Percentiles rank a stretch among this genome's conserved stretches.
phyloP scores from a whole-genome alignment of 352 stramenopile genomes.

The Phytophthora foliorum region DNA sequence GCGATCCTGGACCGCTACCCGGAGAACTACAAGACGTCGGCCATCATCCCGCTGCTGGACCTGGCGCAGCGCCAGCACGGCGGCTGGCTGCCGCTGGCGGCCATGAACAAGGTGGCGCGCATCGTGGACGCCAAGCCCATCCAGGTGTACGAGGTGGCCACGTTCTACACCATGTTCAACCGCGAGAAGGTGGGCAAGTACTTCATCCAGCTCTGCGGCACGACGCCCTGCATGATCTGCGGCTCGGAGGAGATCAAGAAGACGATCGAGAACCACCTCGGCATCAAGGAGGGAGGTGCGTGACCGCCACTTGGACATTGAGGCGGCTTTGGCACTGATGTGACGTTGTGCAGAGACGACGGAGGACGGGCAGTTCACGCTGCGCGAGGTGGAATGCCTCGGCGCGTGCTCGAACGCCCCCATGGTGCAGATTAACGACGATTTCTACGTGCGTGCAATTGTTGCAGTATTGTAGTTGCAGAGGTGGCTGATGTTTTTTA shows the following conservation, averaged over 20 bases:
- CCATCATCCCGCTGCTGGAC: slow-evolving; percentile 99
- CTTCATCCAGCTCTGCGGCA: slow-evolving; percentile 98
- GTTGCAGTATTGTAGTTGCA: neutral
- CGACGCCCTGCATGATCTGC: slow-evolving; percentile 99
- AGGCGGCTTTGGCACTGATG: neutral
- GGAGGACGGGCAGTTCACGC: slow-evolving; percentile 89
- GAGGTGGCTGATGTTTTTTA: slow-evolving; percentile 13
- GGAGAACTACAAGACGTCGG: slow-evolving; percentile 99
- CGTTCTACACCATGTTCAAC: slow-evolving; percentile 99
- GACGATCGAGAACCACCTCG: slow-evolving; percentile 97
- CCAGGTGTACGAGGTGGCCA: slow-evolving; percentile 99
- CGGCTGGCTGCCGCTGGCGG: slow-evolving; percentile 98
- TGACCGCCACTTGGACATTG: neutral
- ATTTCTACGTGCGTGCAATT: slow-evolving; percentile 88
- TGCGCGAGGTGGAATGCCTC: slow-evolving; percentile 99
- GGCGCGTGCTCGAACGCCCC: slow-evolving; percentile 99
- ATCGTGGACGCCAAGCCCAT: slow-evolving; percentile 97
- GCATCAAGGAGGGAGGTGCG: slow-evolving; percentile 96
- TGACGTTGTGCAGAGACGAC: slow-evolving; percentile 66
- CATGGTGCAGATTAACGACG: slow-evolving; percentile 99
- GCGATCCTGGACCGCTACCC: slow-evolving; percentile 98
- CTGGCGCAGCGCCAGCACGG: slow-evolving; percentile 96
- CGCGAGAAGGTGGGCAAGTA: slow-evolving; percentile 95
- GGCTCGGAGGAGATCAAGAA: slow-evolving; percentile 99
- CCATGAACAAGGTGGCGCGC: slow-evolving; percentile 99